Base-by-base conservation (phyloP, 2,329 filamentous ascomycete species). In the Ophiostoma populinum region DNA sequence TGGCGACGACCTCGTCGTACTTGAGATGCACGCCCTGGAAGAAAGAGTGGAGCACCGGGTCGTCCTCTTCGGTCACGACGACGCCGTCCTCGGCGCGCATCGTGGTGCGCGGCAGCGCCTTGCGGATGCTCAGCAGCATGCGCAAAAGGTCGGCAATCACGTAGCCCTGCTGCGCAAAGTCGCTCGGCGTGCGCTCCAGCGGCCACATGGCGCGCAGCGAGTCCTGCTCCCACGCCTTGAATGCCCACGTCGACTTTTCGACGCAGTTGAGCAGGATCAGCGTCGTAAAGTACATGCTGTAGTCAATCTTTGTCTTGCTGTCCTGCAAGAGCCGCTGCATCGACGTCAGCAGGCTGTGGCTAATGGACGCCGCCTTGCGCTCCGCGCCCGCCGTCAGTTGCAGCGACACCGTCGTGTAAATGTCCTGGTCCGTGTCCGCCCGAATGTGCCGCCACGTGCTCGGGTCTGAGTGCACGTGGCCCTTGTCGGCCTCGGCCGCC, bases 221-320 rank as follows among this genome's bases (percentile, higher is more conserved):
- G 37, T 70, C 63, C 47, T 75, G 67, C 45, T 75, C 70, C 70
- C 71, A 78, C 2, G 68, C 70, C 42, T 75, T 74, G 54, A 76
- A 76, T 1, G 69, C 66, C 73, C 72, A 78, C 0, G 71, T 76
- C 0, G 70, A 71, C 53, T 76, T 77, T 48, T 78, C 73, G 11
- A 76, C 59, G 43, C 70, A 75, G 46, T 74, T 75, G 32, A 77
- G 61, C 41, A 76, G 65, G 36, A 77, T 65, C 37, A 77, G 51
- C 3, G 68, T 63, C 3, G 70, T 65, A 16, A 76, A 61, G 45
- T 72, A 76, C 52, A 73, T 67, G 43, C 63, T 63, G 46, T 73
- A 74, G 21, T 65, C 65, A 35, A 70, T 61, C 45, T 64, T 68
- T 37, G 61, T 62, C 46, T 72, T 70, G 51, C 67, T 69, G 46